phyloP scores from a whole-genome alignment of 805 yeast species.

The Nakazawaea wyomingensis region DNA sequence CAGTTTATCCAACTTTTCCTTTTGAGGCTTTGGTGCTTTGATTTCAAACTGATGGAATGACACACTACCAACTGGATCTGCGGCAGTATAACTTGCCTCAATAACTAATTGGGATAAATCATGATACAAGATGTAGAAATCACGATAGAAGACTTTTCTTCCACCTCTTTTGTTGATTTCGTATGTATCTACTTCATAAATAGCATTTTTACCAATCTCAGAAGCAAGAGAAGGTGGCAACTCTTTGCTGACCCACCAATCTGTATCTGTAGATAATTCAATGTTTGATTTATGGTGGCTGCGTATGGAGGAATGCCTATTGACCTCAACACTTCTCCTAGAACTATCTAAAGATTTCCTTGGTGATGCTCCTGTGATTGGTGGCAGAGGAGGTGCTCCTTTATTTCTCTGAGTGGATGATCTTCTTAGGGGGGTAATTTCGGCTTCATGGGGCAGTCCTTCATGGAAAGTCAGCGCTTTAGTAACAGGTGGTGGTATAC shows the following conservation, averaged over 20 bases:
- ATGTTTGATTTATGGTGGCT: neutral
- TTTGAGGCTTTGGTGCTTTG: constrained; percentile 39
- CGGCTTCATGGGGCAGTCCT: constrained; percentile 14
- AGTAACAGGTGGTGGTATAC: constrained; percentile 13
- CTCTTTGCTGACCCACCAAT: constrained; percentile 66
- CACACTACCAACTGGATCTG: constrained; percentile 49
- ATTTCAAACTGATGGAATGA: constrained; percentile 27
- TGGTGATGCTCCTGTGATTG: neutral
- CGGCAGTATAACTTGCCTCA: constrained; percentile 49
- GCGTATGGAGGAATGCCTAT: neutral
- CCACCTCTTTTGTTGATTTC: constrained; percentile 53
- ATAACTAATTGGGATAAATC: constrained; percentile 67
- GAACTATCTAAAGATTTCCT: neutral
- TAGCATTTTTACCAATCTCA: constrained; percentile 41
- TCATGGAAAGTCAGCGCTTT: neutral
- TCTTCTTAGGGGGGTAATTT: neutral
- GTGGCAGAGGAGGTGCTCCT: constrained; percentile 12
- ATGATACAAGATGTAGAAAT: constrained; percentile 65
- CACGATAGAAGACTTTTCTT: constrained; percentile 43
- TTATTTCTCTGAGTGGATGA: constrained; percentile 11
- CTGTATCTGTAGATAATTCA: constrained; percentile 19
- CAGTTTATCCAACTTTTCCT: constrained; percentile 43
- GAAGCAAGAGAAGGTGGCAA: constrained; percentile 49
- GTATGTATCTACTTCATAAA: constrained; percentile 62
- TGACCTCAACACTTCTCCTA: neutral